These are phyloP conservation scores for Lichtheimia corymbifera DNA, from an alignment of 371 early-diverging fungal genomes.

Conservation along the genomic window DNA sequence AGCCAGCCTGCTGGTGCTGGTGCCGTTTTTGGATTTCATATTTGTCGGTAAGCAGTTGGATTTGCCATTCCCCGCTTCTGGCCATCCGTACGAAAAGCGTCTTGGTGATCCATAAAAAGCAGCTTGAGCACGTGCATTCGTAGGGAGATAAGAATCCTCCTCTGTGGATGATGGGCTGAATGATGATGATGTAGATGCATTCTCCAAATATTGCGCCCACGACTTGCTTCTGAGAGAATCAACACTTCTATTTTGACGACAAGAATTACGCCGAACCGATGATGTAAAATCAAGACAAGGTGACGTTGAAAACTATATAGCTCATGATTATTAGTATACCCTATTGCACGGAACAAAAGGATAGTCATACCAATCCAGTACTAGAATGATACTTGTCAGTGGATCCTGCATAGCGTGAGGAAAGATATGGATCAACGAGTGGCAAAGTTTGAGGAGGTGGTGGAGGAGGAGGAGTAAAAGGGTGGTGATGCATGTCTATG, in stretches of 20 bases:
- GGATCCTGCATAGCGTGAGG: slow-evolving; percentile 5
- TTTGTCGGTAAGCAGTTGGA: slow-evolving; percentile 10
- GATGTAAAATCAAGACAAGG: slow-evolving; percentile 46
- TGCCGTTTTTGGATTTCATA: slow-evolving; percentile 10
- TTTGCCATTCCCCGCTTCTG: slow-evolving; percentile 13
- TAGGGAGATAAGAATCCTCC: slow-evolving; percentile 11
- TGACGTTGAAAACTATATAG: slow-evolving; percentile 34
- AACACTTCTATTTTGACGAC: slow-evolving; percentile 38
- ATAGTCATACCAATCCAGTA: not conserved
- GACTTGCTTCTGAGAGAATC: slow-evolving; percentile 47
- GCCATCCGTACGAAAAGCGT: slow-evolving; percentile 35
- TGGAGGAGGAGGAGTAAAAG: not conserved
- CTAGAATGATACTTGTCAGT: slow-evolving; percentile 6
- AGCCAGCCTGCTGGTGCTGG: slow-evolving; percentile 10
- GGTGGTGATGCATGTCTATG: slow-evolving; percentile 1
- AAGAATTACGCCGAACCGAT: slow-evolving; percentile 24
- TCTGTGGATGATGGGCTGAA: slow-evolving; percentile 6
- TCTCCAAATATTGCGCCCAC: slow-evolving; percentile 50
- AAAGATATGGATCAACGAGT: no score
- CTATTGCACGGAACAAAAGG: no score
- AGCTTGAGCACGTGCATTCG: slow-evolving; percentile 26
- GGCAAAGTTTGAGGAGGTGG: slow-evolving; percentile 1
- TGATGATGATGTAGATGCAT: slow-evolving; percentile 6
- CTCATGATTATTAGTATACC: no score
- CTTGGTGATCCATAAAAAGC: slow-evolving; percentile 31